Percentiles rank a stretch among this genome's conserved stretches.
Conservation (phyloP, 2,329 filamentous ascomycete genomes). For the Plectosphaerella plurivora region DNA sequence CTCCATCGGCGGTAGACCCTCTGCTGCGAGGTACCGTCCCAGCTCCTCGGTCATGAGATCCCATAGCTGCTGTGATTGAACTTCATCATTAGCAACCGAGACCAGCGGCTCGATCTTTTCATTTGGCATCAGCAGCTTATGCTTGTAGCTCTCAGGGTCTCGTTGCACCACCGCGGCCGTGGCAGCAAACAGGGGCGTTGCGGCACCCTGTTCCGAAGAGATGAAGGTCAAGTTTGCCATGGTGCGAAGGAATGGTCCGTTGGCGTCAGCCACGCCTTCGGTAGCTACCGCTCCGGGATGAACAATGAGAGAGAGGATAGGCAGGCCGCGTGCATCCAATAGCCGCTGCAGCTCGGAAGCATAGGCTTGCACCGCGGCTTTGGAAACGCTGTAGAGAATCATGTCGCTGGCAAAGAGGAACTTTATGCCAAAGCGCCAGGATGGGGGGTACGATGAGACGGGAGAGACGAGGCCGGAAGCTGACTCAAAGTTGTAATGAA, state of each 20-base stretch:
- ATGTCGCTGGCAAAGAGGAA: slow-evolving; percentile 14
- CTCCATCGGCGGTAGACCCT: background rate
- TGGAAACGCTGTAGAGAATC: slow-evolving; percentile 16
- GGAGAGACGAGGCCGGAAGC: slow-evolving; percentile 5
- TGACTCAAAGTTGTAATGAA: slow-evolving; percentile 12
- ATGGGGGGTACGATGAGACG: slow-evolving; percentile 6
- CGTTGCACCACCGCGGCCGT: slow-evolving; percentile 5
- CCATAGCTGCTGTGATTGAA: slow-evolving; percentile 10
- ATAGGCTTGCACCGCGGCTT: slow-evolving; percentile 13
- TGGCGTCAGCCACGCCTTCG: slow-evolving; percentile 4
- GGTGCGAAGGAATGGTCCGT: background rate
- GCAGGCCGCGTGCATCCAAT: slow-evolving; percentile 6
- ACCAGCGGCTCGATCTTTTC: slow-evolving; percentile 2
- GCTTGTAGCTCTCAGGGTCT: slow-evolving; percentile 6
- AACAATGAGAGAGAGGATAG: slow-evolving; percentile 10
- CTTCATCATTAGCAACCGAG: slow-evolving; percentile 4
- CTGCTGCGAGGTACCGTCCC: background rate
- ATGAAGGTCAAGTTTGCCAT: slow-evolving; percentile 5
- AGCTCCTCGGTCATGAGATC: slow-evolving; percentile 6
- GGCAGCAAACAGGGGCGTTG: slow-evolving; percentile 10
- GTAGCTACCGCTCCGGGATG: slow-evolving; percentile 14
- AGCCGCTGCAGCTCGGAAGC: slow-evolving; percentile 11
- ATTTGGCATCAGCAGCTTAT: slow-evolving; percentile 8
- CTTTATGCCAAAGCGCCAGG: slow-evolving; percentile 5
- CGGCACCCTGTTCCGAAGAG: slow-evolving; percentile 10